phyloP scores from a whole-genome alignment of 352 stramenopile genomes.

The Pythium utonaiense region DNA sequence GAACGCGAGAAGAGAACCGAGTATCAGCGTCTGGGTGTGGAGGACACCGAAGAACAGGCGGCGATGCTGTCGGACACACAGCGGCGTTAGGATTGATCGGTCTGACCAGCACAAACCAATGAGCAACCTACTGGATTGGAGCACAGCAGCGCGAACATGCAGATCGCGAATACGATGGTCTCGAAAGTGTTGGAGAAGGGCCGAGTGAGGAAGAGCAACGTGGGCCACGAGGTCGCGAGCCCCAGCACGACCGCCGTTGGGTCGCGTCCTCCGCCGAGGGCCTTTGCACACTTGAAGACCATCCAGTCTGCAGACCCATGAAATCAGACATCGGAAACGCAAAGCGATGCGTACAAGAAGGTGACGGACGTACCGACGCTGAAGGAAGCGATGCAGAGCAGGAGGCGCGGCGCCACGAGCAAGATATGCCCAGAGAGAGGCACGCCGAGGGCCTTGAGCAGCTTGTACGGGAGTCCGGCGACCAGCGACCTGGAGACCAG shows the following conservation, averaged over 20 bases:
- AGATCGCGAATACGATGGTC: conserved; percentile 57
- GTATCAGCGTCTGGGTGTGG: conserved; percentile 47
- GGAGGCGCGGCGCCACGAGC: conserved; percentile 51
- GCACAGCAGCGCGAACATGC: conserved; percentile 47
- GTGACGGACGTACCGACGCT: conserved; percentile 27
- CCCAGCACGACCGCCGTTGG: conserved; percentile 30
- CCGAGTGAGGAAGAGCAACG: conserved; percentile 58
- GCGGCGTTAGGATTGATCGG: neutral
- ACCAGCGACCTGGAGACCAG: conserved; percentile 34
- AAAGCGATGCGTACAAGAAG: neutral
- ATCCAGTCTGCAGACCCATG: conserved; percentile 27
- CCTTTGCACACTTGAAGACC: conserved; percentile 39
- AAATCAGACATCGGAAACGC: too few species aligned
- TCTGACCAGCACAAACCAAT: neutral
- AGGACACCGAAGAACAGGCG: conserved; percentile 29
- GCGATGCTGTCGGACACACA: conserved; percentile 27
- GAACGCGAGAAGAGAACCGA: conserved; percentile 63
- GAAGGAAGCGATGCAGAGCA: conserved; percentile 65
- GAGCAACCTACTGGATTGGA: conserved; percentile 34
- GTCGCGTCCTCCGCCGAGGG: conserved; percentile 20
- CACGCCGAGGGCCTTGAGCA: conserved; percentile 37
- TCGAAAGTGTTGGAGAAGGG: conserved; percentile 83
- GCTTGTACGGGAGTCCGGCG: conserved; percentile 45
- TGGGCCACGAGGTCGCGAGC: conserved; percentile 73
- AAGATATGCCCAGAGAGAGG: conserved; percentile 37